phyloP scores from a whole-genome alignment of 192 early-diverging fungal species.

The Fimicolochytrium jonesii region DNA sequence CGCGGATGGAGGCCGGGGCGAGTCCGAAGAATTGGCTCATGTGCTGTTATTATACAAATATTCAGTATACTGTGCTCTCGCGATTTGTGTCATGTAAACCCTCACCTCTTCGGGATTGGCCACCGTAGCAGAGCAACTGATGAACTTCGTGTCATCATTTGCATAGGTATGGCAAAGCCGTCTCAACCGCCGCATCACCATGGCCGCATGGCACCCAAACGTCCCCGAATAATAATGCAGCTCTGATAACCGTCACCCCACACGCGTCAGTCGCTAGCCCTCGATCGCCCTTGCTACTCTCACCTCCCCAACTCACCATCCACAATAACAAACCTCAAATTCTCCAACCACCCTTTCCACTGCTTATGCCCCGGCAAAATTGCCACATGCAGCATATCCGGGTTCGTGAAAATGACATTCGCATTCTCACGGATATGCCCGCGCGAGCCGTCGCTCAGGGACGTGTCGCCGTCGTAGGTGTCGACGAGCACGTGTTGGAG shows the following conservation, averaged over 20 bases:
- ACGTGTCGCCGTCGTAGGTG: conserved; percentile 67
- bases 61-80: too few relatives aligned
- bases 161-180: conserved; percentile 46
- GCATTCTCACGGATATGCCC: conserved; percentile 45
- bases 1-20: background rate
- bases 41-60: too few relatives aligned
- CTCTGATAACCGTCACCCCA: too few relatives aligned
- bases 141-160: conserved; percentile 50
- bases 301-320: conserved; percentile 46
- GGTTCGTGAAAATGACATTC: conserved; percentile 73
- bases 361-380: conserved; percentile 53
- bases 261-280: background rate
- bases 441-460: conserved; percentile 29
- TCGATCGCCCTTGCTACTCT: background rate
- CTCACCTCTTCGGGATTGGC: conserved; percentile 47
- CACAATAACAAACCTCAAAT: conserved; percentile 61
- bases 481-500: conserved; percentile 32
- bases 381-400: conserved; percentile 71
- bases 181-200: conserved; percentile 62
- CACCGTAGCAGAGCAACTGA: conserved; percentile 73
- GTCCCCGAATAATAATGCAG: conserved; percentile 63
- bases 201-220: conserved; percentile 64
- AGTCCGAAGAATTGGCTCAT: conserved; percentile 41
- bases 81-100: too few relatives aligned
- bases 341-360: conserved; percentile 57